Conservation (phyloP, 1,139 yeast genomes). For the Pichia sp. region DNA sequence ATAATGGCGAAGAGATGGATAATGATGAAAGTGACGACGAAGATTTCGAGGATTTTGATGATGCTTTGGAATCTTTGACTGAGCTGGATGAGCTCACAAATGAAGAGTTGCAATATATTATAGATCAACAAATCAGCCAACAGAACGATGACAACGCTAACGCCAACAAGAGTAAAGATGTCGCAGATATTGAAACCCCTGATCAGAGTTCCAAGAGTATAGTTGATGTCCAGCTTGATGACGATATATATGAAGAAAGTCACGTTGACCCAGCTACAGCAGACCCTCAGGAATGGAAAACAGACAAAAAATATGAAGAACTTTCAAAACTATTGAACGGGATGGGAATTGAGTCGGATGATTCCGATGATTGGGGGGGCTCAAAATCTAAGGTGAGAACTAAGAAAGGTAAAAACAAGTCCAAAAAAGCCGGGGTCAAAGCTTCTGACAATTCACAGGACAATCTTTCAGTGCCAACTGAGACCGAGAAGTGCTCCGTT, state of each 20-base stretch:
- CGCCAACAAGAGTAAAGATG: not conserved
- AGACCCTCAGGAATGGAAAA: constrained; percentile 8
- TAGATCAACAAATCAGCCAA: constrained; percentile 5
- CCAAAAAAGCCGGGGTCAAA: constrained; percentile 20
- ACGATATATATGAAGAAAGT: constrained; percentile 2
- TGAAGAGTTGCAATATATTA: constrained; percentile 13
- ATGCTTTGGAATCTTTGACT: constrained; percentile 33
- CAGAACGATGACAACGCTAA: constrained; percentile 18
- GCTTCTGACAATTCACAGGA: not conserved
- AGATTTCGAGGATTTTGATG: constrained; percentile 23
- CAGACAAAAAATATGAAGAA: constrained; percentile 25
- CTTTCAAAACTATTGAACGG: constrained; percentile 21
- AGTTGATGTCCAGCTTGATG: constrained; percentile 15
- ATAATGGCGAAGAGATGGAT: constrained; percentile 33
- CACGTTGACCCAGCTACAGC: not conserved
- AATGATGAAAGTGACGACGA: constrained; percentile 14
- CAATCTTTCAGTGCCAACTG: not conserved
- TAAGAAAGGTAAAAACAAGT: constrained; percentile 38
- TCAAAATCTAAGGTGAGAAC: constrained; percentile 23
- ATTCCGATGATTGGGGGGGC: constrained; percentile 44
- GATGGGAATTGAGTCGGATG: constrained; percentile 34
- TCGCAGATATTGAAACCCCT: not conserved
- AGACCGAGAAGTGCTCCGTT: constrained; percentile 49
- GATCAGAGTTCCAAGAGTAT: not conserved
- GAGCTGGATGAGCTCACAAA: constrained; percentile 16